Evolutionary conservation across 495 filamentous ascomycete species (phyloP).

Genomic region (Penicillium bovifimosum): DNA sequence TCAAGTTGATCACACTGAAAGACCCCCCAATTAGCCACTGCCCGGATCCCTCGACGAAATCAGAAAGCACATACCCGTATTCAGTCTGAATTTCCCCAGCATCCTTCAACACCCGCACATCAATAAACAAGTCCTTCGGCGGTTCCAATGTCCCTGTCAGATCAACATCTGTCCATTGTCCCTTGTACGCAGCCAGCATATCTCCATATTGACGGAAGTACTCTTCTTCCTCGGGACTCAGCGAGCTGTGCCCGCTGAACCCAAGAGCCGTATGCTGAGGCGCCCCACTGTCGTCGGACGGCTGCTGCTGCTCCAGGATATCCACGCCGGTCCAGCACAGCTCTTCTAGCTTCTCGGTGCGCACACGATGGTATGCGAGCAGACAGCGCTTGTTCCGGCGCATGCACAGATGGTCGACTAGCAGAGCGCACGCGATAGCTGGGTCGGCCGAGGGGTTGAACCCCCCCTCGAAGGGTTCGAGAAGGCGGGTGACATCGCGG

Average conservation of each 20-base stretch:
- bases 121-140: conserved; percentile 92
- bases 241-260: conserved; percentile 55
- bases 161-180: conserved; percentile 98
- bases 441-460: conserved; percentile 85
- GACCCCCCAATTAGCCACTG: conserved; percentile 1
- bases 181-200: conserved; percentile 91
- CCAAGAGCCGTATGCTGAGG: conserved; percentile 31
- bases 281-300: conserved; percentile 21
- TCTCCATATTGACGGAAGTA: conserved; percentile 90
- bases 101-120: conserved; percentile 93
- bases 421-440: conserved; percentile 75
- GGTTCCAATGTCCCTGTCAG: conserved; percentile 93
- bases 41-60: neutral
- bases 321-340: conserved; percentile 89
- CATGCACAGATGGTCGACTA: conserved; percentile 94
- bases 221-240: conserved; percentile 97
- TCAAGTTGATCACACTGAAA: conserved; percentile 86
- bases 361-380: conserved; percentile 86
- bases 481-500: conserved; percentile 73
- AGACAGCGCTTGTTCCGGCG: conserved; percentile 94
- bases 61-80: conserved; percentile 66
- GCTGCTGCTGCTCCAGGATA: conserved; percentile 57
- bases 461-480: conserved; percentile 73
- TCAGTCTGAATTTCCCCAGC: conserved; percentile 99
- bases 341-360: conserved; percentile 88